phyloP scores from a whole-genome alignment of 805 yeast genomes.

The Yarrowia porcina region DNA sequence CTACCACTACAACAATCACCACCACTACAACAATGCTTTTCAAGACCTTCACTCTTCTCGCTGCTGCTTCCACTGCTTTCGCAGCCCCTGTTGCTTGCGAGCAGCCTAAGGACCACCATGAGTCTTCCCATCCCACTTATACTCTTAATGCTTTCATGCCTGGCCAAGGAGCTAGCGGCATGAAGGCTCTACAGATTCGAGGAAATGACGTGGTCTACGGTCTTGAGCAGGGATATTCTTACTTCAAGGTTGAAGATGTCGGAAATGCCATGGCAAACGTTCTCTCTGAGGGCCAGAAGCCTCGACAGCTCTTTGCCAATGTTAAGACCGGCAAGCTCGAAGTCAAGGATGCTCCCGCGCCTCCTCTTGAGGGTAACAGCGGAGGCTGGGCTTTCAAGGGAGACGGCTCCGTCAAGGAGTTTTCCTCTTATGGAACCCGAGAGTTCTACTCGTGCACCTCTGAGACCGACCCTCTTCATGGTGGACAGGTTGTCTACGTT shows the following conservation, averaged over 20 bases:
- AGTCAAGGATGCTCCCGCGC: not conserved
- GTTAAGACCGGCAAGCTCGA: not conserved
- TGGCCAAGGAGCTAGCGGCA: not conserved
- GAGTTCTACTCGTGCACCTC: not conserved
- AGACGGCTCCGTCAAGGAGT: not conserved
- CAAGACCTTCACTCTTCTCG: not conserved
- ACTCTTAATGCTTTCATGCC: not conserved
- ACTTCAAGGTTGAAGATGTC: not conserved
- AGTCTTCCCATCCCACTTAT: not conserved
- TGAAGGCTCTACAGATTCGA: not conserved
- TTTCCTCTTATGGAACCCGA: not conserved
- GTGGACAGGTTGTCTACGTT: not conserved
- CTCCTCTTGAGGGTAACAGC: not conserved
- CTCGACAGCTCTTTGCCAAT: not conserved
- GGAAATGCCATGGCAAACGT: not conserved
- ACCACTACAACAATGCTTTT: not conserved
- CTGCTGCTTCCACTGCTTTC: not conserved
- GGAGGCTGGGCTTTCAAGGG: slow-evolving; percentile 2
- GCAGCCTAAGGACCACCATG: not conserved
- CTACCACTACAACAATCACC: not conserved
- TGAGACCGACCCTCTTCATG: not conserved
- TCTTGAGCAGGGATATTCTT: not conserved
- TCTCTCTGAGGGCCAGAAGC: not conserved
- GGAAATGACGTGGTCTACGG: not conserved
- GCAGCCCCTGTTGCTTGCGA: not conserved